These are phyloP conservation scores for Pneumocystis oryctolagi DNA, from an alignment of 1,139 yeast species.

Conservation along the genomic window DNA sequence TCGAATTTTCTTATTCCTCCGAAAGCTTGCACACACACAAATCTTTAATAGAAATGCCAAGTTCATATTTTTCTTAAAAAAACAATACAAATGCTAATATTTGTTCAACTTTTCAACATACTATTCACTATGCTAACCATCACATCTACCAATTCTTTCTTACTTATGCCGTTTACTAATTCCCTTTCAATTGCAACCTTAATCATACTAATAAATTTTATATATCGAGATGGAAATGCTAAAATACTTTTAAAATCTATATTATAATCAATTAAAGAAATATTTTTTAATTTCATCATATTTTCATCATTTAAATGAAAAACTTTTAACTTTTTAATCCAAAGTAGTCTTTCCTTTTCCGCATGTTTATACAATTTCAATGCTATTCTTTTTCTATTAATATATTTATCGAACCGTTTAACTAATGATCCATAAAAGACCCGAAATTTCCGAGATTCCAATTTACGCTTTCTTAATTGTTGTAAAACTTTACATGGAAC, in stretches of 20 bases:
- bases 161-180: neutral
- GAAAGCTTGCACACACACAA: too few relatives aligned
- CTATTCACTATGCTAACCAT: neutral
- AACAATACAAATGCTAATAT: neutral
- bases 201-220: neutral
- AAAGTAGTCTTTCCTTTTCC: neutral
- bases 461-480: neutral
- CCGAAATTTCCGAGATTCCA: neutral
- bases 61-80: neutral
- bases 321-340: neutral
- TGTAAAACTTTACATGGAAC: neutral
- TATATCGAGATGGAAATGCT: neutral
- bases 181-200: neutral
- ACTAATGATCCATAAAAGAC: neutral
- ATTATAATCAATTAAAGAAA: neutral
- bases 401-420: neutral
- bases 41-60: too few relatives aligned
- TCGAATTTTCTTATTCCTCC: neutral
- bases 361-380: neutral
- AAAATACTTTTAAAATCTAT: neutral
- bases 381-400: neutral
- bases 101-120: neutral
- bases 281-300: neutral
- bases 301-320: neutral
- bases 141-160: neutral